phyloP scores from a whole-genome alignment of 371 early-diverging fungal species.

The Mortierella sp. region DNA sequence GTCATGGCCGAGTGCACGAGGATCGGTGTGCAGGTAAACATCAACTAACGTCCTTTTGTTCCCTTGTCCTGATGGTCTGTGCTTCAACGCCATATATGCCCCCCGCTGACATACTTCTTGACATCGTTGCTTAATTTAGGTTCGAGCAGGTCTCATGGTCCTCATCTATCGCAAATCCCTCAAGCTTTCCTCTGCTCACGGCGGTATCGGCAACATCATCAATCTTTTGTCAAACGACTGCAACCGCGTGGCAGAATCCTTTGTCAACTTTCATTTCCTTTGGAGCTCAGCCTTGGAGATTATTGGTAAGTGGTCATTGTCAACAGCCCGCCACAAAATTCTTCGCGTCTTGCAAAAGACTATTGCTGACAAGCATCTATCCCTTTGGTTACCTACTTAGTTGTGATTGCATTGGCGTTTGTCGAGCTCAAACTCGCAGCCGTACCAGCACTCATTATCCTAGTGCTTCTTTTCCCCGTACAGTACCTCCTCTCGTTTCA shows the following conservation, averaged over 20 bases:
- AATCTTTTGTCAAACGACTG: conserved; percentile 71
- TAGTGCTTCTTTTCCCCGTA: conserved; percentile 72
- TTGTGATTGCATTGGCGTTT: conserved; percentile 66
- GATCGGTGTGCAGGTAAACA: conserved; percentile 69
- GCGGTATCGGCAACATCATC: conserved; percentile 75
- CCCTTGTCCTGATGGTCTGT: background rate
- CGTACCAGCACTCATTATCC: conserved; percentile 67
- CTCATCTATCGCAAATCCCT: conserved; percentile 79
- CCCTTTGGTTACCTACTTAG: conserved; percentile 24
- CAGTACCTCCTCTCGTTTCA: conserved; percentile 65
- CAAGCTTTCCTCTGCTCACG: conserved; percentile 67
- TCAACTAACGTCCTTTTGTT: background rate
- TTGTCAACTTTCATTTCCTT: conserved; percentile 75
- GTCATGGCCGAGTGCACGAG: conserved; percentile 67
- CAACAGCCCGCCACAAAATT: too few relatives aligned
- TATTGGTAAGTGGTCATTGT: conserved; percentile 45
- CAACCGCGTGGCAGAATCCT: conserved; percentile 75
- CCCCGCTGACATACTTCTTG: background rate
- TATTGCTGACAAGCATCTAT: background rate
- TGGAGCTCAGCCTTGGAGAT: conserved; percentile 80
- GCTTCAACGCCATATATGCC: background rate
- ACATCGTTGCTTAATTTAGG: conserved; percentile 36
- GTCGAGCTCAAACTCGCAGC: conserved; percentile 66
- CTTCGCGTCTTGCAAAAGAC: too few relatives aligned
- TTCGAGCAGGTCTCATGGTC: conserved; percentile 76